phyloP scores from a whole-genome alignment of 2,329 filamentous ascomycete genomes.

The Alternaria triticina region DNA sequence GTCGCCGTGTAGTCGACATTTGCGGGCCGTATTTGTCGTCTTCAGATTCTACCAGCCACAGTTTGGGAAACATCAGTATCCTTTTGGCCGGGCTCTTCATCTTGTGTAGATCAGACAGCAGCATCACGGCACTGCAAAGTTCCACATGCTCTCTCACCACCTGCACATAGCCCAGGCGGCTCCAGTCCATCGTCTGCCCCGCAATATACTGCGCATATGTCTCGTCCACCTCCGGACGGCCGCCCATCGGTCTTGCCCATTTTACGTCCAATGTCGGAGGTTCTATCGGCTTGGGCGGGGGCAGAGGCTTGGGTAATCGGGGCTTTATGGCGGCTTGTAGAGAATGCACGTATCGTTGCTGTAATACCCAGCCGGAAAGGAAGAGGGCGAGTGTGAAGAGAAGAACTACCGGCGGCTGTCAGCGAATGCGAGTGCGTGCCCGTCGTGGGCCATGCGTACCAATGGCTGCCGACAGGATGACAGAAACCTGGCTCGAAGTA shows the following conservation, averaged over 20 bases:
- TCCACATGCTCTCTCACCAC: slow-evolving; percentile 53
- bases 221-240: slow-evolving; percentile 36
- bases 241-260: slow-evolving; percentile 44
- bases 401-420: slow-evolving; percentile 58
- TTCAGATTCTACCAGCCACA: slow-evolving; percentile 44
- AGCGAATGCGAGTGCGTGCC: neutral
- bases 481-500: slow-evolving; percentile 72
- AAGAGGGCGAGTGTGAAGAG: slow-evolving; percentile 84
- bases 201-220: slow-evolving; percentile 40
- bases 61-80: slow-evolving; percentile 54
- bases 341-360: slow-evolving; percentile 82
- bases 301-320: slow-evolving; percentile 52
- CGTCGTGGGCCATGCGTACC: slow-evolving; percentile 56
- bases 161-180: slow-evolving; percentile 55
- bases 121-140: slow-evolving; percentile 59
- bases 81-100: slow-evolving; percentile 54
- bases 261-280: slow-evolving; percentile 45
- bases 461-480: slow-evolving; percentile 68
- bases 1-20: slow-evolving; percentile 51
- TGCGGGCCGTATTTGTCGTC: slow-evolving; percentile 50
- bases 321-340: slow-evolving; percentile 75
- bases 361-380: slow-evolving; percentile 83
- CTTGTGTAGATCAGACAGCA: slow-evolving; percentile 54
- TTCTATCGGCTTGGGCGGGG: slow-evolving; percentile 38
- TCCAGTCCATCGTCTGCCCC: slow-evolving; percentile 53